Evolutionary conservation across 2,329 filamentous ascomycete species (phyloP), one percentile per base, ranked within the genome.

Genomic region (Apiospora malaysiana): DNA sequence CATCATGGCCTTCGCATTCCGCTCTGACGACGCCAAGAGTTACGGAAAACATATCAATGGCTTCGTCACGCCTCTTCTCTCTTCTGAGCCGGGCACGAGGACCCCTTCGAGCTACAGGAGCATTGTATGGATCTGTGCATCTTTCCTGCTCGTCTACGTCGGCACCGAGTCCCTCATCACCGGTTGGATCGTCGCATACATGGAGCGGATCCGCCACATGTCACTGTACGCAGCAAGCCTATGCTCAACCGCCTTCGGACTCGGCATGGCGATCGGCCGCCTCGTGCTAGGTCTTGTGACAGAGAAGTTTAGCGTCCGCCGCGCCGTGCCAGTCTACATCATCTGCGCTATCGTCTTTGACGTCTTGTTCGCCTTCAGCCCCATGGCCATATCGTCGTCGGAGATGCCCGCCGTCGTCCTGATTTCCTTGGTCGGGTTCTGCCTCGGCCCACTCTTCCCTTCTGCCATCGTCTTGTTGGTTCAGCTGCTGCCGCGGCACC

Each of bases 111-210:
- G 56, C 7, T 63, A 63, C 6, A 21, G 8, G 56, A n/a, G 18
- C 21, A 21, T 63, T 1, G 12, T 63, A 12, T 85, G 83, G 82
- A 74, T 82, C 14, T 84, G 83, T 47, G 81, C 83, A 1, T 75
- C 76, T 0, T 85, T 83, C 72, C 83, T 84, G 70, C 80, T 85
- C 12, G 77, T 81, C 5, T 84, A 85, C 71, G 81, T 85, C 5
- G 83, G 83, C 21, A 83, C 81, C 21, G 84, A 86, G 71, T 80
- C 80, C 25, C 81, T 81, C 0, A 82, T 85, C 0, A 84, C 82
- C 2, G 83, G 83, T 43, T 86, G 84, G 84, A 78, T 85, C 12
- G 80, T 85, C 1, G 81, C 82, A 0, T 86, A 83, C 76, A 85
- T 85, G 82, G 76, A 77, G 4, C 80, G 83, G 2, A 77, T 79